phyloP scores from a whole-genome alignment of 306 rosid species.

The Rubus idaeus region DNA sequence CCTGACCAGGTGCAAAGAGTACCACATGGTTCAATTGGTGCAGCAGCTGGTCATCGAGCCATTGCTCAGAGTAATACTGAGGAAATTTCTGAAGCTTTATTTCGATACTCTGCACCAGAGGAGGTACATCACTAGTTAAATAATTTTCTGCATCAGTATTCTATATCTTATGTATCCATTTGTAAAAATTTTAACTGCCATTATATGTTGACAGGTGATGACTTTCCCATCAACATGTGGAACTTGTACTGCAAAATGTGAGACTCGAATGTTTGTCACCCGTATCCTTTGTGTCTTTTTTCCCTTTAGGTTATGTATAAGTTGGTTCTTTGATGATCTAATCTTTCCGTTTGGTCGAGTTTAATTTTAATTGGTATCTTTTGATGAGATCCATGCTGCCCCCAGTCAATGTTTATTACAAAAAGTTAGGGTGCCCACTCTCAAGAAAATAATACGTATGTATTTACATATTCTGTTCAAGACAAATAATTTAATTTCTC shows the following conservation, averaged over 20 bases:
- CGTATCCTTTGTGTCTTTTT: conserved; percentile 56
- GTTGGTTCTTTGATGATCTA: not conserved
- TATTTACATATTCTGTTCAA: too few species aligned
- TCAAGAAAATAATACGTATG: too few species aligned
- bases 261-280: conserved; percentile 96
- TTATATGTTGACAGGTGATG: conserved; percentile 67
- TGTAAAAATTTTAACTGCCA: not conserved
- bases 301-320: not conserved
- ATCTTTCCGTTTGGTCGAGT: not conserved
- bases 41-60: conserved; percentile 82
- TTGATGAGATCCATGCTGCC: too few species aligned
- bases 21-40: conserved; percentile 85
- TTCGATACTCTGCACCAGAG: conserved; percentile 89
- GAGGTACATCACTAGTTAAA: conserved; percentile 50
- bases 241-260: conserved; percentile 60
- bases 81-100: conserved; percentile 82
- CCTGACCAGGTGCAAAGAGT: conserved; percentile 46
- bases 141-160: conserved; percentile 2
- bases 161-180: not conserved
- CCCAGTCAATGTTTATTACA: too few species aligned
- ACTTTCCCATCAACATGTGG: conserved; percentile 98
- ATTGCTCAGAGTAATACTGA: conserved; percentile 88
- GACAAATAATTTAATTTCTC: too few species aligned
- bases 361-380: not conserved
- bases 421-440: too few species aligned